Percentiles rank a stretch among this genome's conserved stretches.
Evolutionary conservation across 352 stramenopile genomes (phyloP).

Genomic region (Globisporangium nagaii): DNA sequence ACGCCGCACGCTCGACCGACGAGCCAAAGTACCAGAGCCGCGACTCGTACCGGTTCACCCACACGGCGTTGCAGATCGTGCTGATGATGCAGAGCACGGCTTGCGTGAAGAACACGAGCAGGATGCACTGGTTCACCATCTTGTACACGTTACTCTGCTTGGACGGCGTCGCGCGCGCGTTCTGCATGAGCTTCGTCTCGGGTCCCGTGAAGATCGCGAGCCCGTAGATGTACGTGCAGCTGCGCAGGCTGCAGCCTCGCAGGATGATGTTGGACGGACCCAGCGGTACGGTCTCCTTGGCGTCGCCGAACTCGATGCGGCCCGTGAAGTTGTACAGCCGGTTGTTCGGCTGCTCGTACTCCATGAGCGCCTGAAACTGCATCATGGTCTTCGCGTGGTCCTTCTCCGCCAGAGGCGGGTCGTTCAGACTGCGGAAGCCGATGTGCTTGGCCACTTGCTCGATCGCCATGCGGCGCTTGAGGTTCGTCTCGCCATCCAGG

Average conservation of each 20-base stretch:
- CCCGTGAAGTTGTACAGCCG: slow-evolving; percentile 69
- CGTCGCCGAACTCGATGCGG: slow-evolving; percentile 25
- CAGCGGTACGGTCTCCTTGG: slow-evolving; percentile 37
- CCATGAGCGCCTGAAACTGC: slow-evolving; percentile 32
- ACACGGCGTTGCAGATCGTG: slow-evolving; percentile 50
- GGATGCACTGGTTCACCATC: slow-evolving; percentile 65
- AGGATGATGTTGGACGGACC: slow-evolving; percentile 79
- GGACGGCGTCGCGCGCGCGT: slow-evolving; percentile 50
- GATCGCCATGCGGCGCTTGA: slow-evolving; percentile 78
- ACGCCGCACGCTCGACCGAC: slow-evolving; percentile 5
- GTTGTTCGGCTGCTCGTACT: slow-evolving; percentile 80
- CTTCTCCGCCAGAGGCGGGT: slow-evolving; percentile 29
- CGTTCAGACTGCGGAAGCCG: slow-evolving; percentile 55
- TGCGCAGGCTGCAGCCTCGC: slow-evolving; percentile 64
- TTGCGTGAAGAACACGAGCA: slow-evolving; percentile 65
- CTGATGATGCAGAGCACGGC: slow-evolving; percentile 57
- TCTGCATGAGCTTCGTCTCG: slow-evolving; percentile 88
- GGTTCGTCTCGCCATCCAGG: slow-evolving; percentile 92
- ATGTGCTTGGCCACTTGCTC: slow-evolving; percentile 48
- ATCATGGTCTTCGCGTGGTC: slow-evolving; percentile 34
- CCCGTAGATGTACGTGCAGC: slow-evolving; percentile 51
- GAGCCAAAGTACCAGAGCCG: slow-evolving; percentile 48
- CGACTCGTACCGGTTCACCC: slow-evolving; percentile 30
- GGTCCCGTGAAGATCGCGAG: slow-evolving; percentile 88
- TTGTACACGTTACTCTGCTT: slow-evolving; percentile 73